A percentile compares a stretch with the other conserved stretches of the same genome.
These are phyloP conservation scores for Ogataea pignaliae DNA, from an alignment of 805 yeast species.

Conservation along the genomic window DNA sequence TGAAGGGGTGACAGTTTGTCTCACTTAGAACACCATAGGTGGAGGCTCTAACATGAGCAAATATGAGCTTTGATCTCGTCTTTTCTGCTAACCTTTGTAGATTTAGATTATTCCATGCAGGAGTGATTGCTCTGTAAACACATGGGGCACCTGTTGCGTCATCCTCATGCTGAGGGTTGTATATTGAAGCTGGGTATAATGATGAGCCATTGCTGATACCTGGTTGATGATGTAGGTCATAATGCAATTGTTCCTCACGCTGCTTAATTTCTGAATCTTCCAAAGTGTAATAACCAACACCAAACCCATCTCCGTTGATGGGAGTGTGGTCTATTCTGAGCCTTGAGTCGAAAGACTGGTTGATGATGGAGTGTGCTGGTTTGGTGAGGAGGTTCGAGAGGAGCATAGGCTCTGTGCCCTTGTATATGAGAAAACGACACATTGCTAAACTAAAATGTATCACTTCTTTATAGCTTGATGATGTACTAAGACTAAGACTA, in stretches of 20 bases:
- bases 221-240: background rate
- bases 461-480: too few relatives aligned
- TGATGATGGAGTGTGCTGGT: conserved; percentile 96
- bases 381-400: conserved; percentile 83
- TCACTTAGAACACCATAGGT: conserved; percentile 93
- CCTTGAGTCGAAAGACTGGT: conserved; percentile 90
- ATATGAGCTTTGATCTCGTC: conserved; percentile 77
- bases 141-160: conserved; percentile 65
- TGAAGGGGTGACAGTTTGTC: conserved; percentile 96
- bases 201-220: background rate
- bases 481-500: too few relatives aligned
- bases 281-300: conserved; percentile 86
- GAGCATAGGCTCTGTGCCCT: conserved; percentile 84
- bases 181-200: background rate
- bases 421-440: conserved; percentile 92
- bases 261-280: conserved; percentile 40
- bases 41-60: conserved; percentile 95
- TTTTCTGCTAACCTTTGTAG: conserved; percentile 81
- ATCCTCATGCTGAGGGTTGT: conserved; percentile 3
- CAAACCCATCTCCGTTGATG: conserved; percentile 97
- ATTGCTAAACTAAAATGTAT: conserved; percentile 32
- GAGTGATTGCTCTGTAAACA: conserved; percentile 91
- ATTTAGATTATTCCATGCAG: conserved; percentile 96
- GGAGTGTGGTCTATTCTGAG: conserved; percentile 86
- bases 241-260: conserved; percentile 1